A percentile compares a stretch with the other conserved stretches of the same genome.
Evolutionary conservation across 768 basidiomycete genomes (phyloP).

Genomic region (Lentinula detonsa): DNA sequence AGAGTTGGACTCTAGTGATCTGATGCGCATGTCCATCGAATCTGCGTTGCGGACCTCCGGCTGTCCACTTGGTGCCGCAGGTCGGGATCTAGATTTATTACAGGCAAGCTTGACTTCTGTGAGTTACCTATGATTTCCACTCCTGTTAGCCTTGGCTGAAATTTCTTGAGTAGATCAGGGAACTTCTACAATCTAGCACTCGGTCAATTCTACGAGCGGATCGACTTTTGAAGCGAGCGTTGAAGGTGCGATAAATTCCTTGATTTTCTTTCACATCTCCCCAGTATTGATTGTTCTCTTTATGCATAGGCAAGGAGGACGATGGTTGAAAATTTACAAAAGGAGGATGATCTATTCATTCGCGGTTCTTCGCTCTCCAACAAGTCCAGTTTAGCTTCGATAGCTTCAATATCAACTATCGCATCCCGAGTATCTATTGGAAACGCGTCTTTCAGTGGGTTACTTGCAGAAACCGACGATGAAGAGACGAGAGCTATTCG

Average conservation of each 20-base stretch:
- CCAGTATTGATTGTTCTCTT: constrained; percentile 4
- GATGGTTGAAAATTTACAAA: constrained; percentile 38
- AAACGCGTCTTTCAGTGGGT: constrained; percentile 40
- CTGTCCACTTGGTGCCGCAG: constrained; percentile 44
- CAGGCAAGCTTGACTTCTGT: constrained; percentile 50
- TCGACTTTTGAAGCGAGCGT: constrained; percentile 45
- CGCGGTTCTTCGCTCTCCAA: constrained; percentile 22
- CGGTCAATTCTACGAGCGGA: constrained; percentile 55
- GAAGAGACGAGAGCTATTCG: constrained; percentile 60
- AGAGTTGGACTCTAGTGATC: constrained; percentile 31
- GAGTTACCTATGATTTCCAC: constrained; percentile 17
- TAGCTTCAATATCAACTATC: constrained; percentile 34
- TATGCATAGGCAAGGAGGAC: constrained; percentile 38
- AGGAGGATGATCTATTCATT: constrained; percentile 16
- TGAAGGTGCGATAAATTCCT: constrained; percentile 37
- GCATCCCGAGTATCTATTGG: constrained; percentile 32
- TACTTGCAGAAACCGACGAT: constrained; percentile 50
- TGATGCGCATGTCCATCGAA: constrained; percentile 22
- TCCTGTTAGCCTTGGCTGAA: background rate
- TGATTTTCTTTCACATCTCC: background rate
- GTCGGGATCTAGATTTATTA: constrained; percentile 52
- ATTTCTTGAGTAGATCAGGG: constrained; percentile 38
- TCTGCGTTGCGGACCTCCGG: constrained; percentile 37
- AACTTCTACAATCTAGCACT: constrained; percentile 46
- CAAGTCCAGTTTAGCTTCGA: constrained; percentile 35